Base-by-base conservation (phyloP, 805 yeast species). In the Komagataella populi region DNA sequence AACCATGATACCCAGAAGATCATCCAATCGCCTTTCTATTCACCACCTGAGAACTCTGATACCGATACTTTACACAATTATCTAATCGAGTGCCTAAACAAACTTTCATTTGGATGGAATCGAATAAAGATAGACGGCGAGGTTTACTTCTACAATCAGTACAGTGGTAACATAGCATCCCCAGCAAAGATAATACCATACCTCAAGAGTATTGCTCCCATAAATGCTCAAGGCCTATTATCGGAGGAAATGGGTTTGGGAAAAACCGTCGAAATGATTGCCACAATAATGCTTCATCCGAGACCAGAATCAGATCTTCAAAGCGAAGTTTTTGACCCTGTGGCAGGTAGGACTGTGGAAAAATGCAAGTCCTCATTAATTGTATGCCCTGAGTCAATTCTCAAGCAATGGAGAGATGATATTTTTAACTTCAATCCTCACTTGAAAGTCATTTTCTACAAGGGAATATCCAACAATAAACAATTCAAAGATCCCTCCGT, bases 211-310 rank as follows among this genome's bases (percentile, higher is more conserved):
- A 50, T 57, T 1, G 49, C 50, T 16, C 23, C 48, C 3, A 51
- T 48, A 7, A 59, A 60, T 2, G 81, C 77, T 0, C 71, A 74
- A 49, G 96, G 95, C 0, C 67, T 93, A 6, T 64, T 93, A 39
- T 84, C 93, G 1, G 99, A 91, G 60, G 99, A 93, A 64, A 93
- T 93, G 99, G 99, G 99, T 0, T 72, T 93, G 6, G 99, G 99
- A 0, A 93, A 93, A 61, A 91, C 99, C 0, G 81, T 93, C 3
- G 99, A 93, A 62, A 71, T 89, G 12, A 70, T 87, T 2, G 71
- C 95, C 0, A 67, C 91, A 45, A 66, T 84, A 0, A 60, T 80
- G 1, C 60, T 81, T 49, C 84, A 93, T 62, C 80, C 70, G 36
- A 66, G 96, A 14, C 71, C 74, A 0, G 3, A 52, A 18, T 12